Percentiles rank a stretch among this genome's conserved stretches.
These are phyloP conservation scores for Letharia columbiana DNA, from an alignment of 495 filamentous ascomycete genomes.

Conservation along the genomic window DNA sequence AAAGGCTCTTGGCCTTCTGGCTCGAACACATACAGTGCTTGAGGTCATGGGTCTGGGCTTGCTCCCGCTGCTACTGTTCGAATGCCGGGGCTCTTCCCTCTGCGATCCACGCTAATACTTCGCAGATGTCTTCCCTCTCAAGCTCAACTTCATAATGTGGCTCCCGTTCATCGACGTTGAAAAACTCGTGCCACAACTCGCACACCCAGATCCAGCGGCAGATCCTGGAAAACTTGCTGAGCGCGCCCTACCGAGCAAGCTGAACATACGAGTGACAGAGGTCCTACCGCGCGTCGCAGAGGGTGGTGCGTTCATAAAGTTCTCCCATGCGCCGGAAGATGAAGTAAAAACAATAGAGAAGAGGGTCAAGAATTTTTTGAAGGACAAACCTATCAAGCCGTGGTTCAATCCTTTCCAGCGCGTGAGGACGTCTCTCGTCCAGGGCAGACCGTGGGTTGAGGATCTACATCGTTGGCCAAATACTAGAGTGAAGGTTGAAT, in stretches of 20 bases:
- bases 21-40: not conserved
- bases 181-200: slow-evolving; percentile 50
- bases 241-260: slow-evolving; percentile 47
- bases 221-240: slow-evolving; percentile 58
- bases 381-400: slow-evolving; percentile 65
- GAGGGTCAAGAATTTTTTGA: slow-evolving; percentile 46
- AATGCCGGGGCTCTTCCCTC: not conserved
- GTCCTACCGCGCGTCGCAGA: slow-evolving; percentile 79
- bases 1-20: not conserved
- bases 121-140: slow-evolving; percentile 75
- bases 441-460: slow-evolving; percentile 88
- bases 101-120: slow-evolving; percentile 15
- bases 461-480: slow-evolving; percentile 81
- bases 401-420: slow-evolving; percentile 81
- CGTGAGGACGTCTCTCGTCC: slow-evolving; percentile 60
- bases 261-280: slow-evolving; percentile 64
- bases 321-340: slow-evolving; percentile 48
- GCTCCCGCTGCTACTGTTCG: not conserved
- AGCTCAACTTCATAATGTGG: slow-evolving; percentile 54
- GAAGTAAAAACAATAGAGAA: slow-evolving; percentile 52
- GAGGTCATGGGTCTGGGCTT: not conserved
- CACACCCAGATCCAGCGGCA: slow-evolving; percentile 49
- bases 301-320: slow-evolving; percentile 90
- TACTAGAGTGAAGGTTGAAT: slow-evolving; percentile 68
- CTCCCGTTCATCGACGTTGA: slow-evolving; percentile 46